Evolutionary conservation across 352 stramenopile genomes (phyloP).

Genomic region (Halophytophthora polymorphica): DNA sequence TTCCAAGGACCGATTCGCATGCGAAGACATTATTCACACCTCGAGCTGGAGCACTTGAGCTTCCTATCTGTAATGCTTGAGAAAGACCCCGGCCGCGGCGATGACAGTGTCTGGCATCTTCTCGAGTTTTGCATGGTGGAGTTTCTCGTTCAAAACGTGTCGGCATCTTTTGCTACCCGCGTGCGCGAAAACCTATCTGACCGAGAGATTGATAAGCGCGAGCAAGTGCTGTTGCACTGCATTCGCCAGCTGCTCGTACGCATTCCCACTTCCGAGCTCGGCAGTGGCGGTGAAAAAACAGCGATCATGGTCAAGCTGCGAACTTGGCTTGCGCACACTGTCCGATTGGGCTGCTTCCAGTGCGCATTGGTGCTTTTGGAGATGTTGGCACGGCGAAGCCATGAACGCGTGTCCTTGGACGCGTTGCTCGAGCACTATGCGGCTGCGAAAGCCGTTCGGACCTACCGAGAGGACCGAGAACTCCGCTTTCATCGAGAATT

Average conservation of each 20-base stretch:
- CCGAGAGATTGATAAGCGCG: background rate
- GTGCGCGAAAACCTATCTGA: background rate
- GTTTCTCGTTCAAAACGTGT: constrained; percentile 4
- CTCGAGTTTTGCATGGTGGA: constrained; percentile 15
- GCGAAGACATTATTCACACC: background rate
- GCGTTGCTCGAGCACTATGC: constrained; percentile 19
- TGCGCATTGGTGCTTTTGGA: constrained; percentile 25
- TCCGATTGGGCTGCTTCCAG: constrained; percentile 22
- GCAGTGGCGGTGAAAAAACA: background rate
- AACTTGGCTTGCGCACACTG: constrained; percentile 16
- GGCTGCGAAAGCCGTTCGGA: constrained; percentile 3
- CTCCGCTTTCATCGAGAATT: constrained; percentile 14
- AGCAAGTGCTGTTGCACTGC: constrained; percentile 9
- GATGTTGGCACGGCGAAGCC: constrained; percentile 2
- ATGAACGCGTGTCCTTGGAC: constrained; percentile 12
- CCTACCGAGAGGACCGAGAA: background rate
- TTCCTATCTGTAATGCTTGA: constrained; percentile 16
- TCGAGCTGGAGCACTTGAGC: constrained; percentile 26
- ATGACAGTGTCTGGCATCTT: constrained; percentile 4
- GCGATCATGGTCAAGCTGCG: constrained; percentile 1
- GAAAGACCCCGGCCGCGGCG: background rate
- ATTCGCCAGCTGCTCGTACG: constrained; percentile 12
- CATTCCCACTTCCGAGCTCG: constrained; percentile 1
- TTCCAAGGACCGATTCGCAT: constrained; percentile 1
- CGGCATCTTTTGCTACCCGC: background rate